Percentiles rank a stretch among this genome's conserved stretches.
These are phyloP conservation scores for Trichoderma gracile DNA, from an alignment of 2,329 filamentous ascomycete species.

Conservation along the genomic window DNA sequence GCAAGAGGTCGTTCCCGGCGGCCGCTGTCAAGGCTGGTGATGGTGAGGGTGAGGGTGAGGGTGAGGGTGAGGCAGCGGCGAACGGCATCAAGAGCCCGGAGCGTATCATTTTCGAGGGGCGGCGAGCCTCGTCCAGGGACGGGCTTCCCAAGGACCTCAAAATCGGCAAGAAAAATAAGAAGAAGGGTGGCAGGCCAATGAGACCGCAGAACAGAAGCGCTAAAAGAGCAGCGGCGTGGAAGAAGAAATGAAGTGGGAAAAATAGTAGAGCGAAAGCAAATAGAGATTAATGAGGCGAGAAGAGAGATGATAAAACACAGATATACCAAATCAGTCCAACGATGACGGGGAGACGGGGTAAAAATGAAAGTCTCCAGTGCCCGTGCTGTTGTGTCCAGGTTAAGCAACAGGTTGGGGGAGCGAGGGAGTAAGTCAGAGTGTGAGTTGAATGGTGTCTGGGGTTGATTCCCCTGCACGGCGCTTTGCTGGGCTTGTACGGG, in stretches of 20 bases:
- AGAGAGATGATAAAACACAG: background rate
- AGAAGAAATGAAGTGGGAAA: constrained; percentile 35
- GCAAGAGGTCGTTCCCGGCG: constrained; percentile 33
- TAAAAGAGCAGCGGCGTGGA: constrained; percentile 46
- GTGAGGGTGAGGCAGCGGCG: constrained; percentile 16
- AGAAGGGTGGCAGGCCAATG: constrained; percentile 42
- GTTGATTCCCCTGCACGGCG: background rate
- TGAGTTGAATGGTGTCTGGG: background rate
- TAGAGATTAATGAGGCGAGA: background rate
- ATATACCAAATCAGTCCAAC: too few relatives aligned
- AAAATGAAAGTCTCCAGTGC: background rate
- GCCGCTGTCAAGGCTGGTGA: constrained; percentile 29
- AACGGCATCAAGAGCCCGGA: constrained; percentile 60
- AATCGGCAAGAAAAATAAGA: constrained; percentile 58
- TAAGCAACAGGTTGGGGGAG: background rate
- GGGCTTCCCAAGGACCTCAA: constrained; percentile 64
- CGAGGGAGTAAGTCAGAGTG: background rate
- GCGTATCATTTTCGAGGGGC: constrained; percentile 77
- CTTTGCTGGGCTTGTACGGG: background rate
- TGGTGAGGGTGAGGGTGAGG: background rate
- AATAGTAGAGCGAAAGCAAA: constrained; percentile 35
- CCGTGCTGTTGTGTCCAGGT: background rate
- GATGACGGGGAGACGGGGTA: constrained; percentile 11
- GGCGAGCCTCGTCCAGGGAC: constrained; percentile 67
- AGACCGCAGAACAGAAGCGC: constrained; percentile 44